Conservation (phyloP, 108 stramenopile genomes). For the Conticribra guillardii region DNA sequence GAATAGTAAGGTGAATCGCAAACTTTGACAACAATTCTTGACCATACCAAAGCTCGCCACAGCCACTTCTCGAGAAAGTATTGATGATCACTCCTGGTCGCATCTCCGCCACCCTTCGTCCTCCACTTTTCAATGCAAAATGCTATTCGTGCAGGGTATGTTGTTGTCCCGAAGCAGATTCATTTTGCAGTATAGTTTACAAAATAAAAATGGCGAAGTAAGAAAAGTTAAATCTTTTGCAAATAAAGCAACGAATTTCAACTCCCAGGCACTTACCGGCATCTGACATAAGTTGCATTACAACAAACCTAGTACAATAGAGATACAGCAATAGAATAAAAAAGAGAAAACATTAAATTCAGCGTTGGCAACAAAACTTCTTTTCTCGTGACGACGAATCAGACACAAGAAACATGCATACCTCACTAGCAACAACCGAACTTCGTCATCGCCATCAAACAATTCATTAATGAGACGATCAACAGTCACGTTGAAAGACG, state of each 20-base stretch:
- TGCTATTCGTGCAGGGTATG: background rate
- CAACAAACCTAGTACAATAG: too few relatives aligned
- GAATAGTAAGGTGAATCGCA: too few relatives aligned
- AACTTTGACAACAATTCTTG: background rate
- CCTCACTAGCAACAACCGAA: conserved; percentile 63
- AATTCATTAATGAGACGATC: conserved; percentile 63
- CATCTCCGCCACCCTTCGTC: conserved; percentile 71
- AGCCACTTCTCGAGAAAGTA: conserved; percentile 59
- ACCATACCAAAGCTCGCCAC: conserved; percentile 58
- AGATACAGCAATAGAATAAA: too few relatives aligned
- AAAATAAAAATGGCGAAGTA: background rate
- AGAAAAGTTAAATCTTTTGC: too few relatives aligned
- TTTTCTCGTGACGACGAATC: conserved; percentile 66
- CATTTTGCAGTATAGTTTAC: background rate
- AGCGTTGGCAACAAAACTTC: background rate
- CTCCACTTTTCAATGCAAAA: conserved; percentile 68
- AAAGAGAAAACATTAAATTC: too few relatives aligned
- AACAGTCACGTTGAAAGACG: conserved; percentile 66
- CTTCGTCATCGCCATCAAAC: conserved; percentile 63
- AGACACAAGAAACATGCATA: conserved; percentile 65
- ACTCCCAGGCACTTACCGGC: background rate
- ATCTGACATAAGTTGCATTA: background rate
- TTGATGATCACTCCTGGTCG: conserved; percentile 54
- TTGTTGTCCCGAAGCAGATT: too few relatives aligned
- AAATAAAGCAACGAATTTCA: too few relatives aligned